Evolutionary conservation across 306 rosid genomes (phyloP), one percentile per base, ranked within the genome.

Genomic region (Luffa aegyptiaca): DNA sequence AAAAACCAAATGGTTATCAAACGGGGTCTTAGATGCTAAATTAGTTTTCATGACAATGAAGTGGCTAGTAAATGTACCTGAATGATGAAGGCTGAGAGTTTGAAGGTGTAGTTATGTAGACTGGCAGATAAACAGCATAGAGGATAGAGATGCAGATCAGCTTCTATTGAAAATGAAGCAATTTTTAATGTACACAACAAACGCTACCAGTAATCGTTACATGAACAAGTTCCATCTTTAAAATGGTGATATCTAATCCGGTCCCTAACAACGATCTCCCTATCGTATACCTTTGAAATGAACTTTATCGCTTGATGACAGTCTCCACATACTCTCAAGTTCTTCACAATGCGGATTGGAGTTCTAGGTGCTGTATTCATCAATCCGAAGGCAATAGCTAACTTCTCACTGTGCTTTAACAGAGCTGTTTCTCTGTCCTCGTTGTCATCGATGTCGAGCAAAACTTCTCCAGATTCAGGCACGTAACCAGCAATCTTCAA

Each of bases 311-410:
- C 75, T 35, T 33, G 39, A 49, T 82, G 84, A 46, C 84, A 82
- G 17, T 82, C 84, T 16, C 69, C 73, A 82, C 84, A 82, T 13
- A 78, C 81, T 82, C 84, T 82, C 41, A 82, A 73, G 37, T 82
- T 82, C 81, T 82, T 82, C 72, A 82, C 81, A 77, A 82, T 78
- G 44, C 84, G 80, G 20, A 82, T 77, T 2, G 84, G 76, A 62
- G 68, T 78, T 69, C 55, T 46, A 5, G 78, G 78, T 33, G 78
- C 18, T 53, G 78, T 77, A 56, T 66, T 66, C 76, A 82, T 82
- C 73, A 77, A 58, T 58, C 84, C 84, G 69, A 82, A 82, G 21
- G 84, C 78, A 68, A 82, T 71, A 36, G 82, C 85, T 21, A 82
- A 48, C 75, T 82, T 82, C 79, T 82, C 85, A 57, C 85, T 82